Evolutionary conservation across 106 monocot genomes (phyloP).

Genomic region (Amphibolis antarctica): DNA sequence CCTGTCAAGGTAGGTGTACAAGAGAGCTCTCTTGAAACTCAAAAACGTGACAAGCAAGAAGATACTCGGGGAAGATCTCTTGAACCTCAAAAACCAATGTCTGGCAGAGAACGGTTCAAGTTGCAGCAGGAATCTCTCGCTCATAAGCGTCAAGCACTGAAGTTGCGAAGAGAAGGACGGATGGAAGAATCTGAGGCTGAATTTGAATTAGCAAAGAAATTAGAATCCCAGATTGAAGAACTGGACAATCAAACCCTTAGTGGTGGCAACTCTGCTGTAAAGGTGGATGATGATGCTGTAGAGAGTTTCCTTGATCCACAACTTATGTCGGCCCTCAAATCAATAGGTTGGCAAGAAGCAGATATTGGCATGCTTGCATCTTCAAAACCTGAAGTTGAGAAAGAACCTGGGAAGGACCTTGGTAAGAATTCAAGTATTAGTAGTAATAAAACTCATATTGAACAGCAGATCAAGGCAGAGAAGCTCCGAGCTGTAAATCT

Average conservation of each 20-base stretch:
- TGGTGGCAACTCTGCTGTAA: conserved; percentile 1
- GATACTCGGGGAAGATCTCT: not conserved
- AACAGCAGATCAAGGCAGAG: conserved; percentile 80
- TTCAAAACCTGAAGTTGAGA: conserved; percentile 7
- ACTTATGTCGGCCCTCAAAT: conserved; percentile 63
- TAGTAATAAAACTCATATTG: conserved; percentile 32
- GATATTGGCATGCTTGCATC: conserved; percentile 22
- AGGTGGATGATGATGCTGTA: conserved; percentile 17
- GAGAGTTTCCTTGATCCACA: conserved; percentile 88
- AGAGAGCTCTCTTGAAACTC: no score
- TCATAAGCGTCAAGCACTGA: conserved; percentile 83
- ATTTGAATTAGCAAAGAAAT: conserved; percentile 57
- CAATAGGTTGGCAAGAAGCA: conserved; percentile 67
- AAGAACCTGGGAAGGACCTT: conserved; percentile 1
- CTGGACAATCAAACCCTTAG: not conserved
- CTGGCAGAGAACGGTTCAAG: conserved; percentile 68
- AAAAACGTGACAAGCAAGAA: conserved; percentile 15
- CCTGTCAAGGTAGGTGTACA: no score
- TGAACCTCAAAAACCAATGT: conserved; percentile 41
- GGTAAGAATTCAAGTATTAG: not conserved
- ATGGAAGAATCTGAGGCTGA: conserved; percentile 70
- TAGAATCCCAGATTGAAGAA: conserved; percentile 78
- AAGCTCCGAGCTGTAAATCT: conserved; percentile 67
- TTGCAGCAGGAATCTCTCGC: conserved; percentile 84
- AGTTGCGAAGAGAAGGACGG: conserved; percentile 87